phyloP scores from a whole-genome alignment of 1,284 basidiomycete genomes.

The Cutaneotrichosporon sp. region DNA sequence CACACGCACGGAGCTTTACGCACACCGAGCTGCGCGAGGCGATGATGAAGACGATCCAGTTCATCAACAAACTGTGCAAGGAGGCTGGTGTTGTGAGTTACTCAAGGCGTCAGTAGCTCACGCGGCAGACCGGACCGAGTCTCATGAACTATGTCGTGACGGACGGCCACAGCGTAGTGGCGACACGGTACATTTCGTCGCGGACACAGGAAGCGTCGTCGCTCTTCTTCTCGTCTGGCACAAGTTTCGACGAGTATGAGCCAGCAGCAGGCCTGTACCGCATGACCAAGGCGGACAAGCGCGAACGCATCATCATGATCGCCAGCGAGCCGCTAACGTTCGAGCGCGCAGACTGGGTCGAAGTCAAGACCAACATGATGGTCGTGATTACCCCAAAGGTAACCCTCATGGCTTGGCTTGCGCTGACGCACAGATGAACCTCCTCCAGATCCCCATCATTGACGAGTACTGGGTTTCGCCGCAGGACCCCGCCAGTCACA shows the following conservation, averaged over 20 bases:
- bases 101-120: neutral
- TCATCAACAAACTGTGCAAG: constrained; percentile 70
- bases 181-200: constrained; percentile 90
- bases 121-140: constrained; percentile 61
- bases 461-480: constrained; percentile 75
- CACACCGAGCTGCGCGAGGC: constrained; percentile 55
- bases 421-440: constrained; percentile 58
- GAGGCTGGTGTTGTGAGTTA: constrained; percentile 61
- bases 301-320: constrained; percentile 81
- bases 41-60: constrained; percentile 77
- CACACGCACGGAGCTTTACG: constrained; percentile 55
- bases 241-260: constrained; percentile 84
- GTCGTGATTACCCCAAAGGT: constrained; percentile 84
- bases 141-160: constrained; percentile 95
- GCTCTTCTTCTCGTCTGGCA: constrained; percentile 91
- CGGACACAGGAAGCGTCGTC: constrained; percentile 88
- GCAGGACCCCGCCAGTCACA: constrained; percentile 39
- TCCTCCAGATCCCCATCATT: constrained; percentile 86
- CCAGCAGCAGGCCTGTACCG: constrained; percentile 73
- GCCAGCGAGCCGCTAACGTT: constrained; percentile 90
- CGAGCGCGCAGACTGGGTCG: constrained; percentile 67
- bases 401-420: neutral
- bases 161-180: constrained; percentile 87
- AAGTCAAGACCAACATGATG: constrained; percentile 91
- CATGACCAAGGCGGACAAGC: constrained; percentile 93